A percentile compares a stretch with the other conserved stretches of the same genome.
Evolutionary conservation across 1,284 basidiomycete genomes (phyloP).

Genomic region (Anthracocystis walkeri): DNA sequence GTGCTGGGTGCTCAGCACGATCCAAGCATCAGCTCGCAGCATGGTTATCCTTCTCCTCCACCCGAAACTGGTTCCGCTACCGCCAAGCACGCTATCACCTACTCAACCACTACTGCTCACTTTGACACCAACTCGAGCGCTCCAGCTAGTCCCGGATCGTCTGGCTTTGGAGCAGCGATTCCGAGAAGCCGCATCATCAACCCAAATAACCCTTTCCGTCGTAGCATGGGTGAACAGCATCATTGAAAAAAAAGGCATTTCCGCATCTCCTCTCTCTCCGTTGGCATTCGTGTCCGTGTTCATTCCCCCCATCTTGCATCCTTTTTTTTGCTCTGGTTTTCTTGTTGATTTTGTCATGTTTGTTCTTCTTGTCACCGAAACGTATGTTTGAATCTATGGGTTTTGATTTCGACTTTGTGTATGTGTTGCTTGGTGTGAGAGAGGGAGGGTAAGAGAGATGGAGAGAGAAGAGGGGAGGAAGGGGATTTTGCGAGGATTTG

Average conservation of each 20-base stretch:
- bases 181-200: slow-evolving; percentile 41
- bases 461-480: background rate
- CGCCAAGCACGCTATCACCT: slow-evolving; percentile 21
- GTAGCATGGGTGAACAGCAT: slow-evolving; percentile 40
- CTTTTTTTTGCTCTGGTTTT: no score
- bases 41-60: slow-evolving; percentile 45
- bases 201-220: slow-evolving; percentile 59
- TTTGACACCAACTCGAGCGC: slow-evolving; percentile 17
- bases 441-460: no score
- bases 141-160: slow-evolving; percentile 27
- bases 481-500: background rate
- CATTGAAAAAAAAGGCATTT: slow-evolving; percentile 17
- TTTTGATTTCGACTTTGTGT: background rate
- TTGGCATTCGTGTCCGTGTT: no score
- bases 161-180: slow-evolving; percentile 19
- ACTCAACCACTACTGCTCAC: slow-evolving; percentile 28
- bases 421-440: background rate
- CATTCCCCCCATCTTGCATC: background rate
- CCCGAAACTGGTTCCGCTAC: slow-evolving; percentile 16
- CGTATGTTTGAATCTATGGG: background rate
- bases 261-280: background rate
- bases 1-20: slow-evolving; percentile 20
- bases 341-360: slow-evolving; percentile 9
- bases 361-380: slow-evolving; percentile 6
- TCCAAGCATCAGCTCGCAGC: slow-evolving; percentile 32